A percentile compares a stretch with the other conserved stretches of the same genome.
Evolutionary conservation across 345 rosid genomes (phyloP).

Genomic region (Hibiscus tridactylites): DNA sequence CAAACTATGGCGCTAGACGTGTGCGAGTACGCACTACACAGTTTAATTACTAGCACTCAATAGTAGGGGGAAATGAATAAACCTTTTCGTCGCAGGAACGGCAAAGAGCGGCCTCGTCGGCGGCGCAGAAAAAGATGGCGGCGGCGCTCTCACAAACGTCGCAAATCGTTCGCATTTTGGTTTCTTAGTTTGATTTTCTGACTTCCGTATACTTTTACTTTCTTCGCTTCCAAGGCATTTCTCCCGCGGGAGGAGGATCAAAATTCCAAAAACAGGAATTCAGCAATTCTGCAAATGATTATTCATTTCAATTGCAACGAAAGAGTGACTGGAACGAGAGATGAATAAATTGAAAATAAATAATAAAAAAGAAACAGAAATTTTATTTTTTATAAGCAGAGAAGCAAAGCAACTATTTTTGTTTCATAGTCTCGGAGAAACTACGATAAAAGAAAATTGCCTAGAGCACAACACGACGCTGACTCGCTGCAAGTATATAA

Average conservation of each 20-base stretch:
- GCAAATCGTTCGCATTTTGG: slow-evolving; percentile 7
- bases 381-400: not conserved
- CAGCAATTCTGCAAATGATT: not conserved
- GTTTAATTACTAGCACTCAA: too few species aligned
- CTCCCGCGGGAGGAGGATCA: not conserved
- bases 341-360: not conserved
- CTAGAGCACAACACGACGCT: too few species aligned
- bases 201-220: too few species aligned
- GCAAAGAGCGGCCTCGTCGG: slow-evolving; percentile 90
- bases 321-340: not conserved
- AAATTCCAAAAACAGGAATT: not conserved
- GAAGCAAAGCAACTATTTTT: not conserved
- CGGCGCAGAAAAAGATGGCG: slow-evolving; percentile 78
- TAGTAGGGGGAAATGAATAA: too few species aligned
- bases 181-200: not conserved
- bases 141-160: slow-evolving; percentile 43
- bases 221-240: not conserved
- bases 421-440: not conserved
- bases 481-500: slow-evolving; percentile 3
- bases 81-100: slow-evolving; percentile 75
- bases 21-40: not conserved
- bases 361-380: not conserved
- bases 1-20: not conserved
- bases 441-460: not conserved
- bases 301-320: not conserved